Evolutionary conservation across 495 filamentous ascomycete species (phyloP), one percentile per base, ranked within the genome.

Genomic region (Aspergillus conjunctus): DNA sequence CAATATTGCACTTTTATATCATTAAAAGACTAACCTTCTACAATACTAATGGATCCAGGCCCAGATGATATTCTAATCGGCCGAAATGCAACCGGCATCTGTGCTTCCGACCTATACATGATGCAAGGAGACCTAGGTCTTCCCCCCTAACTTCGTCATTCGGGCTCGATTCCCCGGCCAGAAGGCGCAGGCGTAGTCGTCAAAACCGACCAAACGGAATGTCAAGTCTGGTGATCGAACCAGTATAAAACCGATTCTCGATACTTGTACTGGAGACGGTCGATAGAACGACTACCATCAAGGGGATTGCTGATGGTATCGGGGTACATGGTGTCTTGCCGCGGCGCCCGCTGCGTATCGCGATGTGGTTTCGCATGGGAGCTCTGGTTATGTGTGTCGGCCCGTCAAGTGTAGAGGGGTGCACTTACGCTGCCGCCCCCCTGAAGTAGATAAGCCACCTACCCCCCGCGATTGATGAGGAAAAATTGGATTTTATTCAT

Each of bases 161-260:
- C 51, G 73, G 74, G 10, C 69, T 71, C 69, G 71, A 14, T 82
- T 74, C 37, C 71, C 82, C 0, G 82, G 82, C 14, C 82, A 85
- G 81, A 85, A 67, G 81, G 82, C 34, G 80, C 79, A 7, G 82
- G 82, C 14, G 74, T 83, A 0, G 77, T 85, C 8, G 81, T 83
- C 10, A 76, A 82, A 41, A 58, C 80, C 6, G 82, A 81, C 9
- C 54, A 62, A 21, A 75, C 79, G n/a, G 78, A 76, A 70, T 34
- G 78, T 85, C 59, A 79, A 82, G 48, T 58, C 81, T 12, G 86
- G 86, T 22, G 83, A 86, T 64, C 73, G 84, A 17, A 85, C 77
- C 6, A 85, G 85, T 12, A 73, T 83, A 54, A 86, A 84, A 60
- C 85, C 81, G 21, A 67, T 83, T 11, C 69, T 72, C 50, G 73